Evolutionary conservation across 306 rosid species (phyloP).

Genomic region (Vigna unguiculata): DNA sequence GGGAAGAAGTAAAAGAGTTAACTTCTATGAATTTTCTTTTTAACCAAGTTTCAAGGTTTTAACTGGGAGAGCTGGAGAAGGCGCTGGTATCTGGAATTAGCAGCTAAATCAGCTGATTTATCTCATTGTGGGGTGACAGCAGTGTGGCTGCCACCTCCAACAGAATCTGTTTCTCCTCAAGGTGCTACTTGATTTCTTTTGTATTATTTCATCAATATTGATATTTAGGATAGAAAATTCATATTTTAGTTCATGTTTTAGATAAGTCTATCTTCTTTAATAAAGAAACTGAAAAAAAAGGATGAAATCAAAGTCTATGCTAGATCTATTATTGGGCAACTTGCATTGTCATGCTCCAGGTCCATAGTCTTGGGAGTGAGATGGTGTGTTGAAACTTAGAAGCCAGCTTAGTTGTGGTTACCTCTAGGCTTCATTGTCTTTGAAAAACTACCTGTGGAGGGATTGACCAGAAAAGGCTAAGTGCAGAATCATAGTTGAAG

Average conservation of each 20-base stretch:
- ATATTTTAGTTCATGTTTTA: neutral
- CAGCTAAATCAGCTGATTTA: slow-evolving; percentile 70
- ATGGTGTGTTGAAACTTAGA: neutral
- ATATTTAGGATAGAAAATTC: neutral
- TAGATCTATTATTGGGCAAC: neutral
- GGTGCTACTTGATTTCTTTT: slow-evolving; percentile 47
- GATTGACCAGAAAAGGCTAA: neutral
- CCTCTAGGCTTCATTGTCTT: neutral
- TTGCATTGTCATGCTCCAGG: neutral
- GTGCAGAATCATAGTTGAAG: neutral
- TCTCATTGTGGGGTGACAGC: slow-evolving; percentile 75
- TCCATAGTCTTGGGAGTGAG: neutral
- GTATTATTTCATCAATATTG: neutral
- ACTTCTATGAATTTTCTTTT: slow-evolving; percentile 46
- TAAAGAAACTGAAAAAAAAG: neutral
- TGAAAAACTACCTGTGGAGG: neutral
- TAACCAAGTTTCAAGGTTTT: slow-evolving; percentile 75
- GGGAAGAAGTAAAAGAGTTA: slow-evolving; percentile 8
- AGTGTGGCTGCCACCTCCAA: slow-evolving; percentile 87
- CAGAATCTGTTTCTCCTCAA: slow-evolving; percentile 78
- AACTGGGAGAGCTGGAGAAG: slow-evolving; percentile 93
- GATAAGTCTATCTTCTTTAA: neutral
- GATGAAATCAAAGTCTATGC: neutral
- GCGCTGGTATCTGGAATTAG: slow-evolving; percentile 75
- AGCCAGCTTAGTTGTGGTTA: neutral